Base-by-base conservation (phyloP, 2,329 filamentous ascomycete genomes). In the Paecilomyces fulvus region DNA sequence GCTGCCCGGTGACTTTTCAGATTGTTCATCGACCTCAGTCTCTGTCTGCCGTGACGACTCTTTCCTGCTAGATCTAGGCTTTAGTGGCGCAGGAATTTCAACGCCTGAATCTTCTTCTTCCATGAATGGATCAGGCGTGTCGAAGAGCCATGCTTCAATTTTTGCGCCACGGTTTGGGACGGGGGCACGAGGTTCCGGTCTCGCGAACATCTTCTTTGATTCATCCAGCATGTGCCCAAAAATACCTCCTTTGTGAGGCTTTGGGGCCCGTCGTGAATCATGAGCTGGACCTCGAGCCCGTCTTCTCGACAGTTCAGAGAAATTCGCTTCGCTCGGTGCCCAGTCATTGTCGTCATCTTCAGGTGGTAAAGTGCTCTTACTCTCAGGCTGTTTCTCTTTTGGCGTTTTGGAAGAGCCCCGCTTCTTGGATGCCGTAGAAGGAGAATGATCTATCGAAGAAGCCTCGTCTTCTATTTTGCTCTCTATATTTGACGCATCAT, bases 111-210 rank as follows among this genome's bases (percentile, higher is more conserved):
- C 63, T 30, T 66, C 61, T 21, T 66, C 66, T n/a, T 81, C 79
- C 51, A 77, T 58, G 57, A 83, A 82, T 2, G 81, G 80, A 66
- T 84, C 81, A 8, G 79, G 75, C 2, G 81, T 83, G 54, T 73
- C 74, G 2, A 78, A 78, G 5, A 87, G 76, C 84, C 84, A 87
- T 52, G 82, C 80, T 67, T 86, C 81, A 25, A 87, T 79, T 51
- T 82, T 81, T 54, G 77, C 76, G 12, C 78, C 73, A 50, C 77
- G 77, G 20, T 64, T 64, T 14, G 63, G 64, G 9, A 61, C 59
- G n/a, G 67, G 66, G 10, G 74, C 70, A 21, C 75, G 74, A 14
- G 66, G 59, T 53, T 74, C 73, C 4, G 72, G 69, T 55, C 72
- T 73, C n/a, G 67, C 65, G 58, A 79, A 76, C 60, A 76, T 72